Percentiles rank a stretch among this genome's conserved stretches.
Evolutionary conservation across 306 rosid genomes (phyloP).

Genomic region (Quercus gilva): DNA sequence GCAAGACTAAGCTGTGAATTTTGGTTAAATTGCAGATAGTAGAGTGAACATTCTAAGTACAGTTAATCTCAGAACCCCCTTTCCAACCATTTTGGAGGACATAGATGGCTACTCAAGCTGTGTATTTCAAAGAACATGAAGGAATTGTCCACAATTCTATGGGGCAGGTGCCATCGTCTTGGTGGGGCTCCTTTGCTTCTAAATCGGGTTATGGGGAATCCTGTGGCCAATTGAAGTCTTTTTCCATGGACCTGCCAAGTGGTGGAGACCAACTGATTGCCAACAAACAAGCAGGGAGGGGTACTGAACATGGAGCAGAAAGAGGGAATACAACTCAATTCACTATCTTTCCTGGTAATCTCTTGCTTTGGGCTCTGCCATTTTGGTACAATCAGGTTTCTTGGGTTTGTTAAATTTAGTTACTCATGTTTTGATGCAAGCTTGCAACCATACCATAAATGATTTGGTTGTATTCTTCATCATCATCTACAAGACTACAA

Average conservation of each 20-base stretch:
- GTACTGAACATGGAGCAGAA: constrained; percentile 46
- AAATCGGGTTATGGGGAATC: constrained; percentile 57
- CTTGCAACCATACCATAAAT: background rate
- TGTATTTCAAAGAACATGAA: constrained; percentile 66
- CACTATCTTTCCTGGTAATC: constrained; percentile 73
- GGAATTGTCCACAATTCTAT: constrained; percentile 49
- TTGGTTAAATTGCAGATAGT: constrained; percentile 32
- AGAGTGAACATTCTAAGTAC: background rate
- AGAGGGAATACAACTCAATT: constrained; percentile 62
- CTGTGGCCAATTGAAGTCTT: constrained; percentile 61
- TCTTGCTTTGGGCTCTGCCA: constrained; percentile 1
- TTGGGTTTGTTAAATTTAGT: constrained; percentile 1
- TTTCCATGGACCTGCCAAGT: constrained; percentile 44
- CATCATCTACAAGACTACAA: background rate
- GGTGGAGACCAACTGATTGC: constrained; percentile 50
- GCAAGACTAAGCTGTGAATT: background rate
- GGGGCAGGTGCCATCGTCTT: constrained; percentile 57
- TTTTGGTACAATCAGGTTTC: constrained; percentile 1
- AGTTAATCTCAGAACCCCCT: background rate
- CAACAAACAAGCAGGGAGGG: constrained; percentile 43
- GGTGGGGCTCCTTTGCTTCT: constrained; percentile 73
- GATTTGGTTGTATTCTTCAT: background rate
- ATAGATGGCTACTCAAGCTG: constrained; percentile 65
- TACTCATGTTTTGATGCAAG: background rate
- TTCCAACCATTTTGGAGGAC: constrained; percentile 20